Percentiles rank a stretch among this genome's conserved stretches.
phyloP scores from a whole-genome alignment of 345 rosid genomes.

The Boechera stricta region DNA sequence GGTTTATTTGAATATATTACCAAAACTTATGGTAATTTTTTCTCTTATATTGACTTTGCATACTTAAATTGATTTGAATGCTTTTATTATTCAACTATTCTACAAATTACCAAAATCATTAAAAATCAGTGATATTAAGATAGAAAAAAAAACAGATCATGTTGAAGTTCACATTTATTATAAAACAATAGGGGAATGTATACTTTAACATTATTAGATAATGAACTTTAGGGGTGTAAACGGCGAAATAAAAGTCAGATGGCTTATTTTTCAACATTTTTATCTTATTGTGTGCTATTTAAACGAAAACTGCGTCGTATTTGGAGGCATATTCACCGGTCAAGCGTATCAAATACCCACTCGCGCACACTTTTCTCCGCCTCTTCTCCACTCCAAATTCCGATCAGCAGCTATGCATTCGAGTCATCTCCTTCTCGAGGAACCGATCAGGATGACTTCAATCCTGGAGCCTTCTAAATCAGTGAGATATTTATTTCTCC shows the following conservation, averaged over 20 bases:
- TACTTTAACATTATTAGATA: background rate
- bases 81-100: background rate
- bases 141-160: background rate
- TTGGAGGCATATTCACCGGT: constrained; percentile 38
- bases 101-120: background rate
- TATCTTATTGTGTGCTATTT: background rate
- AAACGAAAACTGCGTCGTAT: constrained; percentile 18
- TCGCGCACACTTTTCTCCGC: constrained; percentile 25
- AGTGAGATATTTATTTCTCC: constrained; percentile 49
- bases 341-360: constrained; percentile 34
- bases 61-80: background rate
- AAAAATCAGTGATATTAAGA: background rate
- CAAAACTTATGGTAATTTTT: background rate
- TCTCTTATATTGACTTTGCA: background rate
- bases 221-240: background rate
- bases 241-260: background rate
- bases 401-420: constrained; percentile 67
- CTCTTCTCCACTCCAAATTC: constrained; percentile 30
- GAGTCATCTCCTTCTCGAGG: constrained; percentile 89
- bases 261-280: constrained; percentile 9
- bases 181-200: background rate
- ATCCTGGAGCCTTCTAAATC: constrained; percentile 90
- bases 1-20: background rate
- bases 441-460: constrained; percentile 97
- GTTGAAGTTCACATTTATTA: background rate